Evolutionary conservation across 2,329 filamentous ascomycete genomes (phyloP).

Genomic region (Pezicula radicicola): DNA sequence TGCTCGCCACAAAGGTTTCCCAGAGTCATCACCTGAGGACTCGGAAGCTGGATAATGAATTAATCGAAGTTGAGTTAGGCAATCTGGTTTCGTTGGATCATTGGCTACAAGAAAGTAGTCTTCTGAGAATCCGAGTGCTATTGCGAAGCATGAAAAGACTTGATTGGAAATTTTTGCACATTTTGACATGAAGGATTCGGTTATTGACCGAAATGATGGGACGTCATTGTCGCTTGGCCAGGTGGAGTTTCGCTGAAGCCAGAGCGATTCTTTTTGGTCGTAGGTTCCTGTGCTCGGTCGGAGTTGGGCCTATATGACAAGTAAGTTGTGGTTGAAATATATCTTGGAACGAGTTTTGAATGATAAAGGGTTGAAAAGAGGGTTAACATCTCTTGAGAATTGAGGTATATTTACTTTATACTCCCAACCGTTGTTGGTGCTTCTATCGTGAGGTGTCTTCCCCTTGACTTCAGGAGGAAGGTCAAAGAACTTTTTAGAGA

Average conservation of each 20-base stretch:
- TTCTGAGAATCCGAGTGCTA: constrained; percentile 47
- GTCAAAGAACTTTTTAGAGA: constrained; percentile 43
- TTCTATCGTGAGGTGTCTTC: constrained; percentile 41
- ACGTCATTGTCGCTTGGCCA: constrained; percentile 29
- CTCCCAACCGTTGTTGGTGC: constrained; percentile 35
- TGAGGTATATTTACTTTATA: too few relatives aligned
- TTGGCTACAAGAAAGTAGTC: constrained; percentile 50
- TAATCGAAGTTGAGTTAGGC: constrained; percentile 47
- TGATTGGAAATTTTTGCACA: constrained; percentile 42
- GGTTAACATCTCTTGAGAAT: too few relatives aligned
- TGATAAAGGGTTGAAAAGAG: too few relatives aligned
- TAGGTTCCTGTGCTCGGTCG: constrained; percentile 49
- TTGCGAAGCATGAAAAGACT: constrained; percentile 50
- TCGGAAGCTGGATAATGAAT: constrained; percentile 51
- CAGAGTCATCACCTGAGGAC: constrained; percentile 12
- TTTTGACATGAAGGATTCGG: constrained; percentile 19
- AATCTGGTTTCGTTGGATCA: constrained; percentile 40
- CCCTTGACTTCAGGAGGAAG: constrained; percentile 44
- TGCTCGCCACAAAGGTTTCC: constrained; percentile 48
- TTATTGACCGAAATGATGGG: constrained; percentile 44
- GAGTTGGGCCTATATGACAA: constrained; percentile 35
- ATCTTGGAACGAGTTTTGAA: too few relatives aligned
- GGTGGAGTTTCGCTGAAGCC: constrained; percentile 38
- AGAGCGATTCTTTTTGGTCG: constrained; percentile 53
- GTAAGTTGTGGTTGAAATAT: too few relatives aligned